Percentiles rank a stretch among this genome's conserved stretches.
phyloP scores from a whole-genome alignment of 1,139 yeast genomes.

The Geotrichum candidum region DNA sequence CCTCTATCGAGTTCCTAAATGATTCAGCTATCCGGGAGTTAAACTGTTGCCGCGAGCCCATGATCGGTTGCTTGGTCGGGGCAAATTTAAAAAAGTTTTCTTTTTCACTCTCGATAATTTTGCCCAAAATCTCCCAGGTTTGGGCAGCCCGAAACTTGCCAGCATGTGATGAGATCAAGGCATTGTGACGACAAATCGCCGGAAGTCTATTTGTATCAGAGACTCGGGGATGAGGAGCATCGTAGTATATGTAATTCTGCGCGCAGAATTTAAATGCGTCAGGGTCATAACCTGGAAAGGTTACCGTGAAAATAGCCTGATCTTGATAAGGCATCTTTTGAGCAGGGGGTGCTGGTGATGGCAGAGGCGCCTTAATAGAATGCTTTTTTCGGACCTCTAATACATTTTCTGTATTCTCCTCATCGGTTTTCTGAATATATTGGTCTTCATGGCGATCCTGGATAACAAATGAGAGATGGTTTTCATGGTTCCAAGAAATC shows the following conservation, averaged over 20 bases:
- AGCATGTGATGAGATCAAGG: constrained; percentile 52
- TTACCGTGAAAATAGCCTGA: constrained; percentile 24
- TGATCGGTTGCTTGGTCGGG: constrained; percentile 14
- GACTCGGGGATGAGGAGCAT: constrained; percentile 22
- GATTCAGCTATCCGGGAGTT: constrained; percentile 19
- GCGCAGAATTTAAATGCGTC: constrained; percentile 30
- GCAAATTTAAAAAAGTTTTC: constrained; percentile 21
- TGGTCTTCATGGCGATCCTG: constrained; percentile 39
- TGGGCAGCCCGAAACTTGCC: constrained; percentile 55
- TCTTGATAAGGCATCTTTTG: constrained; percentile 1
- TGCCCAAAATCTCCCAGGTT: constrained; percentile 62
- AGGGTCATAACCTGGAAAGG: constrained; percentile 30
- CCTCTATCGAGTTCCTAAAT: constrained; percentile 14
- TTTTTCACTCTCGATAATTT: constrained; percentile 47
- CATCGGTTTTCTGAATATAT: constrained; percentile 10
- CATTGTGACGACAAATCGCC: constrained; percentile 56
- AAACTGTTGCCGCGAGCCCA: constrained; percentile 12
- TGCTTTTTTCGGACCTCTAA: constrained; percentile 2
- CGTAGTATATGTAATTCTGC: constrained; percentile 28
- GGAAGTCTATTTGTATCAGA: constrained; percentile 39
- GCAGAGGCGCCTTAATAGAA: neutral
- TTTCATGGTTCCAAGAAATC: constrained; percentile 51
- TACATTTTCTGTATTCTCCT: constrained; percentile 10
- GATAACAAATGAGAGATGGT: constrained; percentile 48
- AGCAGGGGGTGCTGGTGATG: constrained; percentile 1